These are phyloP conservation scores for Kodamaea sagamina DNA, from an alignment of 805 yeast genomes.

Conservation along the genomic window DNA sequence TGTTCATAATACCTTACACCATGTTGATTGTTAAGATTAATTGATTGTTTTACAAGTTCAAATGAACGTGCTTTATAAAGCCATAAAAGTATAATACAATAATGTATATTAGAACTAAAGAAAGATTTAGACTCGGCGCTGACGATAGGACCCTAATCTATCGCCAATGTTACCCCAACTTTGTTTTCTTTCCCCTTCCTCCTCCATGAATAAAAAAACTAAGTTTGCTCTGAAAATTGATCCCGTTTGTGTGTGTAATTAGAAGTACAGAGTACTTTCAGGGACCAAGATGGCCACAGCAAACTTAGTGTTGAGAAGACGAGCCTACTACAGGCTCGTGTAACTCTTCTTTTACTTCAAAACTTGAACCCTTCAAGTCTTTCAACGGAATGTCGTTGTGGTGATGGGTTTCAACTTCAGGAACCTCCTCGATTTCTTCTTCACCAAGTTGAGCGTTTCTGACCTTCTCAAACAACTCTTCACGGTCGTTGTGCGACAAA, in stretches of 20 bases:
- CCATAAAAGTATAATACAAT: neutral
- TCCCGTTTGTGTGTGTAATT: constrained; percentile 8
- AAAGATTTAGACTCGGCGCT: constrained; percentile 5
- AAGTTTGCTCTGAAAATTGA: too few species aligned
- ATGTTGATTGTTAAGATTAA: too few species aligned
- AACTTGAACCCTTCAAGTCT: neutral
- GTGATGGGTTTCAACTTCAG: constrained; percentile 2
- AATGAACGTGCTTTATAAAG: too few species aligned
- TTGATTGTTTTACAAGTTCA: too few species aligned
- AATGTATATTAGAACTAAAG: constrained; percentile 3
- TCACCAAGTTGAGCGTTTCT: constrained; percentile 21
- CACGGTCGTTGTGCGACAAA: constrained; percentile 53
- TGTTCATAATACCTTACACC: too few species aligned
- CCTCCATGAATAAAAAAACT: too few species aligned
- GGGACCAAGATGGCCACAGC: neutral
- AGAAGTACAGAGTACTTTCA: neutral
- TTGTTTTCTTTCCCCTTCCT: constrained; percentile 9
- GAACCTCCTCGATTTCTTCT: constrained; percentile 8
- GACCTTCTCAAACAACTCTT: constrained; percentile 47
- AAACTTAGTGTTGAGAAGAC: neutral
- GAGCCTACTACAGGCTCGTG: neutral
- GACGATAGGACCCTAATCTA: constrained; percentile 10
- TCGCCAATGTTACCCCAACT: constrained; percentile 6
- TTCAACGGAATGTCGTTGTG: constrained; percentile 1
- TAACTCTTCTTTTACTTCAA: neutral